These are phyloP conservation scores for Nitzschia sp. DNA, from an alignment of 108 stramenopile genomes.

Conservation along the genomic window DNA sequence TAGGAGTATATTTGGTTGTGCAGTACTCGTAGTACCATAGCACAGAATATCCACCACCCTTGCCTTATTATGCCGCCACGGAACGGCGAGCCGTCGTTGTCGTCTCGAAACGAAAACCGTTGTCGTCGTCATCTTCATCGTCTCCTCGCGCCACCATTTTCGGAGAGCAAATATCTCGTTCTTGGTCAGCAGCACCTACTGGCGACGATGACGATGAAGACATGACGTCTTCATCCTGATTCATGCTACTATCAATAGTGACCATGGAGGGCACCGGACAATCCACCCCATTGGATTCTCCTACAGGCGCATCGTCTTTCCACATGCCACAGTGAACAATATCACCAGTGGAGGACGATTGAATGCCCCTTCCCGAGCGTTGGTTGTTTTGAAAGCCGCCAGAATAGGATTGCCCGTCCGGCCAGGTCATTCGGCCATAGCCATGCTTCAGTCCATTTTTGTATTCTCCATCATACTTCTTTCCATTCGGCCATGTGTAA, in stretches of 20 bases:
- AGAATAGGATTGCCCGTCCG: conserved; percentile 42
- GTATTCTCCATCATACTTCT: conserved; percentile 46
- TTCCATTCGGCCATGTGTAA: conserved; percentile 38
- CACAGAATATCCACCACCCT: no score
- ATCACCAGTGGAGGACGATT: conserved; percentile 17
- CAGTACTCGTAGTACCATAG: no score
- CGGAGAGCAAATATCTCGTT: conserved; percentile 18
- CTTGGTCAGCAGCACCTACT: neutral
- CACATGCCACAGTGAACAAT: conserved; percentile 36
- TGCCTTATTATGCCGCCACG: no score
- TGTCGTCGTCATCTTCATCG: conserved; percentile 11
- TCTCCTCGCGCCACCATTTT: conserved; percentile 5
- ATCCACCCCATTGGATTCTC: neutral
- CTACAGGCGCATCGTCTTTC: conserved; percentile 28
- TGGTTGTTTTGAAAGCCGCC: conserved; percentile 42
- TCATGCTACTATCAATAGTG: neutral
- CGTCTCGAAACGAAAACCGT: neutral
- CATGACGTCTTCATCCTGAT: neutral
- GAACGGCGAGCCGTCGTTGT: no score
- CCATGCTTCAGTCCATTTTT: conserved; percentile 44
- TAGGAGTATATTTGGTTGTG: no score
- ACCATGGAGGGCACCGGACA: conserved; percentile 1
- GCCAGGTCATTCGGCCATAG: conserved; percentile 45
- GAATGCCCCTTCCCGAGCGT: conserved; percentile 42
- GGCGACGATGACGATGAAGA: neutral